Evolutionary conservation across 805 yeast genomes (phyloP).

Genomic region (Candida chilensis): DNA sequence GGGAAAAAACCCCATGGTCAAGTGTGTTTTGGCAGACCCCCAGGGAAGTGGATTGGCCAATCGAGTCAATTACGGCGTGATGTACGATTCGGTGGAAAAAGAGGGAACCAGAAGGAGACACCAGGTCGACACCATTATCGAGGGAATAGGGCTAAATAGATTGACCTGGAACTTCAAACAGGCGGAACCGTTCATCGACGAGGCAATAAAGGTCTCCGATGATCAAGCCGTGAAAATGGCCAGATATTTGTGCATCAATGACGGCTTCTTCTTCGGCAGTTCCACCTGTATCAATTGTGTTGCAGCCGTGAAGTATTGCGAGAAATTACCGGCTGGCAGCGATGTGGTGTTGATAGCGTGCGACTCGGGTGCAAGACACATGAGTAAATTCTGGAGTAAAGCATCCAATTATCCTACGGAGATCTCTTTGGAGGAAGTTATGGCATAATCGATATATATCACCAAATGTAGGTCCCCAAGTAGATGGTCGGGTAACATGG

Average conservation of each 20-base stretch:
- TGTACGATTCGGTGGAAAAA: conserved; percentile 82
- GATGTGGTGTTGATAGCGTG: conserved; percentile 80
- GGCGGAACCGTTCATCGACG: conserved; percentile 68
- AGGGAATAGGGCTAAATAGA: conserved; percentile 89
- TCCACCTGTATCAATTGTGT: conserved; percentile 93
- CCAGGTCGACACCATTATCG: conserved; percentile 91
- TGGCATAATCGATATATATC: no score
- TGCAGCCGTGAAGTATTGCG: conserved; percentile 63
- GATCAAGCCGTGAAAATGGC: conserved; percentile 86
- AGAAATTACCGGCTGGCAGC: conserved; percentile 41
- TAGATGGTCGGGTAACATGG: no score
- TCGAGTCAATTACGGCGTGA: conserved; percentile 80
- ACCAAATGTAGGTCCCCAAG: no score
- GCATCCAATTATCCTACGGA: conserved; percentile 33
- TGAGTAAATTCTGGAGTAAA: conserved; percentile 86
- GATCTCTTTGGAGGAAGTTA: conserved; percentile 26
- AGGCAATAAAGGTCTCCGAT: conserved; percentile 72
- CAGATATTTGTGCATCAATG: conserved; percentile 64
- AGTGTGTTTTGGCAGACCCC: conserved; percentile 79
- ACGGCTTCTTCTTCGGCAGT: conserved; percentile 87
- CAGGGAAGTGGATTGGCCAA: conserved; percentile 92
- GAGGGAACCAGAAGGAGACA: conserved; percentile 94
- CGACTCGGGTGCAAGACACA: conserved; percentile 85
- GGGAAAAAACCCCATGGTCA: conserved; percentile 28
- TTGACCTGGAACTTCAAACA: conserved; percentile 71